These are phyloP conservation scores for Claviceps monticola DNA, from an alignment of 2,329 filamentous ascomycete species.

Conservation along the genomic window DNA sequence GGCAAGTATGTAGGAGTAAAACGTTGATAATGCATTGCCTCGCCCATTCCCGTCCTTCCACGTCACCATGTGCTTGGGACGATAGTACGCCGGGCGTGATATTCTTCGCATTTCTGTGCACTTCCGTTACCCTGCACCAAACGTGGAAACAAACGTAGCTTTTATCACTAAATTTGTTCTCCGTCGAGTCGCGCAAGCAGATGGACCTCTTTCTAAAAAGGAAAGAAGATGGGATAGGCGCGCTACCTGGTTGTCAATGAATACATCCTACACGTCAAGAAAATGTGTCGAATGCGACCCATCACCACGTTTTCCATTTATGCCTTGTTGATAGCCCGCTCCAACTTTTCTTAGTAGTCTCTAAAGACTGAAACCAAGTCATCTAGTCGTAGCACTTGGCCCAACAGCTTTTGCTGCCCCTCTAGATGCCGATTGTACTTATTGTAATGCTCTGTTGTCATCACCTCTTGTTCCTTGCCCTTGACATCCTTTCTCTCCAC, in stretches of 20 bases:
- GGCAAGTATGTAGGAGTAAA: not conserved
- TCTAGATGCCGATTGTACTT: slow-evolving; percentile 44
- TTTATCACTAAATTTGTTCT: not conserved
- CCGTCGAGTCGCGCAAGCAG: not conserved
- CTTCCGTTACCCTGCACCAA: not conserved
- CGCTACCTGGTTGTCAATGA: not conserved
- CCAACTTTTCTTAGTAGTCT: slow-evolving; percentile 42
- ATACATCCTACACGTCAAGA: not conserved
- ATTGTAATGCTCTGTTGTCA: slow-evolving; percentile 60
- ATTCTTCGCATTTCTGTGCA: not conserved
- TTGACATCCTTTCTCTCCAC: slow-evolving; percentile 76
- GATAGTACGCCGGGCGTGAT: too few relatives aligned
- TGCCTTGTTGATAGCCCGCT: too few relatives aligned
- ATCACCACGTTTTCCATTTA: not conserved
- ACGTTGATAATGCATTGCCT: too few relatives aligned
- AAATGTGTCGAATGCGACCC: not conserved
- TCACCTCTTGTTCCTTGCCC: slow-evolving; percentile 67
- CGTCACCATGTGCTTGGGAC: too few relatives aligned
- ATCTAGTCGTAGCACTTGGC: slow-evolving; percentile 70
- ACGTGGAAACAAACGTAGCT: not conserved
- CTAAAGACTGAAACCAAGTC: slow-evolving; percentile 70
- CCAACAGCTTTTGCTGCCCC: slow-evolving; percentile 59
- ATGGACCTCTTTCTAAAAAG: not conserved
- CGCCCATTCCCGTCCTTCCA: too few relatives aligned
- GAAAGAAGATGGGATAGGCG: not conserved